phyloP scores from a whole-genome alignment of 805 yeast species.

The Groenewaldozyma tartarivorans region DNA sequence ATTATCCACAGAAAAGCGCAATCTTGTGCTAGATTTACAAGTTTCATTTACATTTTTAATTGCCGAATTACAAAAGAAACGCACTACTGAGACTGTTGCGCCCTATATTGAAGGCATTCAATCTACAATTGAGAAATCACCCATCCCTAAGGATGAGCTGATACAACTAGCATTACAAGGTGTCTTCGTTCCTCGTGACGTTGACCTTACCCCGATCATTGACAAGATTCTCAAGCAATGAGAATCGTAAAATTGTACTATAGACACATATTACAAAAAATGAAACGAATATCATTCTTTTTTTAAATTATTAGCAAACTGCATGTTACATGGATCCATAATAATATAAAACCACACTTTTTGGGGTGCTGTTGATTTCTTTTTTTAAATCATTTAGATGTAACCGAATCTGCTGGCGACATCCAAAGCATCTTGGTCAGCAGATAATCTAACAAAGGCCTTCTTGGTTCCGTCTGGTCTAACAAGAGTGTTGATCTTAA shows the following conservation, averaged over 20 bases:
- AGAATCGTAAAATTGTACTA: background rate
- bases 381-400: slow-evolving; percentile 52
- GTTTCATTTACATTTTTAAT: slow-evolving; percentile 17
- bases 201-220: slow-evolving; percentile 16
- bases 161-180: slow-evolving; percentile 18
- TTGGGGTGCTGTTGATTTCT: background rate
- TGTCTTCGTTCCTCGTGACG: slow-evolving; percentile 16
- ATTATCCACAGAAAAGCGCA: slow-evolving; percentile 1
- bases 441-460: slow-evolving; percentile 98
- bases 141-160: slow-evolving; percentile 9
- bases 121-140: slow-evolving; percentile 9
- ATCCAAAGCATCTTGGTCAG: slow-evolving; percentile 99
- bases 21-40: slow-evolving; percentile 12
- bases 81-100: slow-evolving; percentile 13
- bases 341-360: background rate
- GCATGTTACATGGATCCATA: background rate
- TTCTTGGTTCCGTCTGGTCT: slow-evolving; percentile 99
- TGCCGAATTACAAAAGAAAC: slow-evolving; percentile 15
- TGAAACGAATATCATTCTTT: background rate
- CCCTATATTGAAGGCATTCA: slow-evolving; percentile 19
- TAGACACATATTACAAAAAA: background rate
- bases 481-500: slow-evolving; percentile 89
- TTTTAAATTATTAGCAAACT: background rate
- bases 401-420: slow-evolving; percentile 99
- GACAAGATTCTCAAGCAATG: slow-evolving; percentile 11